Base-by-base conservation (phyloP, 139 green algal species). In the Mesotaenium endlicherianum region DNA sequence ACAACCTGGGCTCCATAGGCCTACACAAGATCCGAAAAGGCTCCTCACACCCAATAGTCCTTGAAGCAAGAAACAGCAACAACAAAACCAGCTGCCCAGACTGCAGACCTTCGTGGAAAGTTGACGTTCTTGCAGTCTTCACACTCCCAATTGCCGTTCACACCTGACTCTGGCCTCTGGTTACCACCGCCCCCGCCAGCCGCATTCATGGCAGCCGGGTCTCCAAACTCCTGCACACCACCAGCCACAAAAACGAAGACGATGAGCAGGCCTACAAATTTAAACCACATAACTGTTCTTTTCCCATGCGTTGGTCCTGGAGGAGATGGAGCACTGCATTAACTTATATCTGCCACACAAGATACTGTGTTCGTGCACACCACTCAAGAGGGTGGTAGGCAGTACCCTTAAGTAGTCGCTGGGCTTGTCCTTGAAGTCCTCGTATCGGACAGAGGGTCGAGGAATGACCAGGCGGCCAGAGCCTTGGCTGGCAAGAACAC, bases 51-150 rank as follows among this genome's bases (percentile, higher is more conserved):
- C n/a, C n/a, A n/a, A n/a, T n/a, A n/a, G n/a, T n/a, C n/a, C n/a
- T n/a, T n/a, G n/a, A n/a, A n/a, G n/a, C n/a, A n/a, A n/a, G n/a
- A n/a, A n/a, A n/a, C n/a, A n/a, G n/a, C n/a, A n/a, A n/a, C n/a
- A n/a, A n/a, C n/a, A n/a, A n/a, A n/a, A n/a, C n/a, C n/a, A n/a
- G n/a, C n/a, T n/a, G n/a, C n/a, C n/a, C n/a, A n/a, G n/a, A n/a
- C n/a, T n/a, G 40, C 64, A 75, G 16, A 79, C 70, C 70, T 79
- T 6, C 75, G 49, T 2, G 75, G 75, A 40, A 82, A 82, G 41
- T 82, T 82, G 59, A 82, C 75, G 40, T 82, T 82, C 40, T 82
- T 79, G 75, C 75, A 82, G 34, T 79, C 68, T 30, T 79, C 68
- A 39, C 75, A 82, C 3, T 38, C 75, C 75, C 75, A 82, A 38